These are phyloP conservation scores for Rhizopogon salebrosus DNA, from an alignment of 768 basidiomycete species.

Conservation along the genomic window DNA sequence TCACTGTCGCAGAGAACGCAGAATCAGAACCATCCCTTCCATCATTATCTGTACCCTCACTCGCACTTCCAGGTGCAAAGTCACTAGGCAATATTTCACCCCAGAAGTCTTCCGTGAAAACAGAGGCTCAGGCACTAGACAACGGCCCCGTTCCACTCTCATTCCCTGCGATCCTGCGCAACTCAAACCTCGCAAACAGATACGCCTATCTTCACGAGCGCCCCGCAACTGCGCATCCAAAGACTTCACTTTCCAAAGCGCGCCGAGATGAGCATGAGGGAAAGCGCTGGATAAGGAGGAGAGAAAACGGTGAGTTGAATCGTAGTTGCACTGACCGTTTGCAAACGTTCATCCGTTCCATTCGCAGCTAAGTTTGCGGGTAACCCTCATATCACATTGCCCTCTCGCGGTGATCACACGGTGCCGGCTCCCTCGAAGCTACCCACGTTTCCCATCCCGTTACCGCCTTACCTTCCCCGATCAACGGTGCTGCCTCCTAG, in stretches of 20 bases:
- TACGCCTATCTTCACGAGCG: slow-evolving; percentile 46
- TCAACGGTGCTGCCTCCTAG: slow-evolving; percentile 47
- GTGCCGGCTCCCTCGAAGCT: slow-evolving; percentile 37
- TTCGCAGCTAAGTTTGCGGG: slow-evolving; percentile 59
- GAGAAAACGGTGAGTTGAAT: slow-evolving; percentile 61
- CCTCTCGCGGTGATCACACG: slow-evolving; percentile 51
- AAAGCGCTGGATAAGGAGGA: slow-evolving; percentile 71
- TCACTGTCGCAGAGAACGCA: not conserved
- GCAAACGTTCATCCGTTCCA: not conserved
- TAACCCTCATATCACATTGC: slow-evolving; percentile 68
- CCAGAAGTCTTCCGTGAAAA: not conserved
- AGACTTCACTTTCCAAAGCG: slow-evolving; percentile 31
- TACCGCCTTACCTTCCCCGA: slow-evolving; percentile 67
- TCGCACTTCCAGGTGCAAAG: not conserved
- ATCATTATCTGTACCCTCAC: no score
- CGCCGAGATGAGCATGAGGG: slow-evolving; percentile 64
- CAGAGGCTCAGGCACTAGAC: not conserved
- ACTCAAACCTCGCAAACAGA: slow-evolving; percentile 45
- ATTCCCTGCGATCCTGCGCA: slow-evolving; percentile 66
- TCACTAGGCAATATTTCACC: not conserved
- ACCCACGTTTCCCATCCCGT: slow-evolving; percentile 71
- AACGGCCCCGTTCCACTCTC: slow-evolving; percentile 48
- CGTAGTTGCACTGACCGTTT: not conserved
- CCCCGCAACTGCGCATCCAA: slow-evolving; percentile 6
- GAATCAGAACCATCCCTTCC: not conserved